Evolutionary conservation across 1,284 basidiomycete species (phyloP), one percentile per base, ranked within the genome.

Genomic region (Peniophora sp.): DNA sequence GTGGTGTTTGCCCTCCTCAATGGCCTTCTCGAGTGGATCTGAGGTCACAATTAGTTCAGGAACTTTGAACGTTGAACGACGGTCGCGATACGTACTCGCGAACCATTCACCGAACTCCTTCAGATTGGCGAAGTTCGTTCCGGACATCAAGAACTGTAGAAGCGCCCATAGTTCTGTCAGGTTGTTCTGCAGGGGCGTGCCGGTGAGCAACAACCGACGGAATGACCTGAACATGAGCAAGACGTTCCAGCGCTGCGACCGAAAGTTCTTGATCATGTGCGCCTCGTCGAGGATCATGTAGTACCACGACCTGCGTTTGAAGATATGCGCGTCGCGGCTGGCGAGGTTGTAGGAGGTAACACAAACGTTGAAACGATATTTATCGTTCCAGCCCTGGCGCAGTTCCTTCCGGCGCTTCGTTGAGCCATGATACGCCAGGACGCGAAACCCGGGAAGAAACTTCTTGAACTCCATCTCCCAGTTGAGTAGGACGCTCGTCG

Each of bases 391-490:
- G 11, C 96, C 96, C 54, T 90, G 81, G 10, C 95, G 85, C 46
- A 96, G 82, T 59, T 97, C 93, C 65, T 95, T 96, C 48, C 95
- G 85, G 53, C 94, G 90, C 67, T 92, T 93, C 51, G 89, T 88
- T 46, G 78, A 83, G 24, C 95, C 95, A 62, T 97, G 94, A 69
- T 97, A 98, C 52, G 91, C 90, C 35, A 98, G 73, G 51, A 92
- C 83, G 60, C 84, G 89, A 76, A 97, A 95, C 1, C 94, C 95
- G 0, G 95, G 95, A 2, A 97, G 73, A 64, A 97, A 97, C 68
- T 97, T 97, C 68, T 97, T 97, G 75, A 97, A 97, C 66, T 97
- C 95, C 89, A 97, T 96, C 66, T 97, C 95, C 95, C 95, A 98
- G 64, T 98, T 97, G 52, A 97, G 76, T 55, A 98, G 79, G 51